These are phyloP conservation scores for Chrysoporthe deuterocubensis DNA, from an alignment of 2,329 filamentous ascomycete species.

Conservation along the genomic window DNA sequence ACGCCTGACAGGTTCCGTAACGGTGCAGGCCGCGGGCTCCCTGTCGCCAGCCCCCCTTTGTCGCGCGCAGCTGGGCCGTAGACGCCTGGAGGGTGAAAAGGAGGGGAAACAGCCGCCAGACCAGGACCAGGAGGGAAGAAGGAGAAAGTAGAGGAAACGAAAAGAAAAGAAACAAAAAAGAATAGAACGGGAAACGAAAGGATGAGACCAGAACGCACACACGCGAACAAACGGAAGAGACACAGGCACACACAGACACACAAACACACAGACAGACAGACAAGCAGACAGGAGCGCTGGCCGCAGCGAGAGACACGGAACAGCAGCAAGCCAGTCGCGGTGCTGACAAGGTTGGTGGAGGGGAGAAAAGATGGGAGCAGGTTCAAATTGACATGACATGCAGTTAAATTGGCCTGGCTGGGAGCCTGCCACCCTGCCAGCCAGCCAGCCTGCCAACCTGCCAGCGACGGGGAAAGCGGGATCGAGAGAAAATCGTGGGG, in stretches of 20 bases:
- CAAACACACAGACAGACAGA: not conserved
- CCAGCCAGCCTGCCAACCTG: no score
- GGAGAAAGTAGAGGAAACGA: not conserved
- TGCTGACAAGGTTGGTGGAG: no score
- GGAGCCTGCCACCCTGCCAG: no score
- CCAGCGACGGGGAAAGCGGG: no score
- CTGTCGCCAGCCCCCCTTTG: constrained; percentile 1
- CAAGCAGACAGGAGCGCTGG: not conserved
- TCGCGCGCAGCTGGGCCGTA: no score
- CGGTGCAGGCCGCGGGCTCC: not conserved
- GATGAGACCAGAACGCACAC: no score
- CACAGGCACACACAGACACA: not conserved
- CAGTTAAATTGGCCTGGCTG: not conserved
- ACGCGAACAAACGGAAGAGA: not conserved
- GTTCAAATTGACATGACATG: constrained; percentile 14
- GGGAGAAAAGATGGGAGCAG: not conserved
- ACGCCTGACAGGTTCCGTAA: constrained; percentile 9
- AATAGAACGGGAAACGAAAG: not conserved
- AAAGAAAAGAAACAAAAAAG: not conserved
- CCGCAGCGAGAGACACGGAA: not conserved
- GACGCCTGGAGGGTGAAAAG: not conserved
- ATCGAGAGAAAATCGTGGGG: no score
- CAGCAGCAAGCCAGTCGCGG: no score
- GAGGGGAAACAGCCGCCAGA: not conserved
- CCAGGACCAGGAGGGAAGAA: not conserved